phyloP scores from a whole-genome alignment of 129 eudicot species.

The Ambrosia artemisiifolia region DNA sequence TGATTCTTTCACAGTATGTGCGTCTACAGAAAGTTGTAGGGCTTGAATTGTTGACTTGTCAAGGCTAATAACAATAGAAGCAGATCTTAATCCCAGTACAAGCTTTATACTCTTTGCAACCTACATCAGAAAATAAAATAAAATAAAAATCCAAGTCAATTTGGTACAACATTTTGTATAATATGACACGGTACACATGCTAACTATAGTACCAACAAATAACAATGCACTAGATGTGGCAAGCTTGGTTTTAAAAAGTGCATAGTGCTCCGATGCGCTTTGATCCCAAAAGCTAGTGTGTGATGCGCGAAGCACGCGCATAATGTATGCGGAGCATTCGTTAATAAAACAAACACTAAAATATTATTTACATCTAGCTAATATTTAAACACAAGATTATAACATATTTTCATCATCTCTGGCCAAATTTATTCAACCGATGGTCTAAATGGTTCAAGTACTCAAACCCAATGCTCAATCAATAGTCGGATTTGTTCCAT shows the following conservation, averaged over 20 bases:
- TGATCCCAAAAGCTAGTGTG: too few relatives aligned
- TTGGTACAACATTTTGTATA: neutral
- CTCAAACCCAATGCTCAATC: too few relatives aligned
- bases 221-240: neutral
- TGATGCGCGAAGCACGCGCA: too few relatives aligned
- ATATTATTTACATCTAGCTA: too few relatives aligned
- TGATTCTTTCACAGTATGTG: constrained; percentile 63
- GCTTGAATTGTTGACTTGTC: constrained; percentile 64
- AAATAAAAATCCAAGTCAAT: neutral
- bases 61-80: constrained; percentile 62
- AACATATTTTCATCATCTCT: too few relatives aligned
- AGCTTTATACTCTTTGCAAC: constrained; percentile 86
- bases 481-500: too few relatives aligned
- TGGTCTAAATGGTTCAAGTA: too few relatives aligned
- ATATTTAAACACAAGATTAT: too few relatives aligned
- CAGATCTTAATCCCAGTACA: constrained; percentile 56
- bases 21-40: constrained; percentile 54
- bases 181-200: neutral
- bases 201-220: neutral
- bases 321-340: too few relatives aligned
- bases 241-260: neutral
- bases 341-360: too few relatives aligned
- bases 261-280: too few relatives aligned
- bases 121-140: constrained; percentile 31
- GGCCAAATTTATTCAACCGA: too few relatives aligned